phyloP scores from a whole-genome alignment of 1,284 basidiomycete species.

The Rhodotorula sp. region DNA sequence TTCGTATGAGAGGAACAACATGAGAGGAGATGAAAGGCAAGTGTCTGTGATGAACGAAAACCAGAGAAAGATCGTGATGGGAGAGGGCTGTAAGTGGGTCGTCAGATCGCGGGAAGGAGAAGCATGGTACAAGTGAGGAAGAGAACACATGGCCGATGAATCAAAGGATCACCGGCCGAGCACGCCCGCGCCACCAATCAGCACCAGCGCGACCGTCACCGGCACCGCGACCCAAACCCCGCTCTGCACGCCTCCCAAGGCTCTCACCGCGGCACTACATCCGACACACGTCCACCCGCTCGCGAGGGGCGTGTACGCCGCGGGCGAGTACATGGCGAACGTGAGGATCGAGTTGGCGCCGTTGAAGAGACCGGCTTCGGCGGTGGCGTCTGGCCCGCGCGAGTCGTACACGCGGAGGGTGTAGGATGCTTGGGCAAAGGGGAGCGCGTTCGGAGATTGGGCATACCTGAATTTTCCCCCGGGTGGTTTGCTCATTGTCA shows the following conservation, averaged over 20 bases:
- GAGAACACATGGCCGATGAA: not conserved
- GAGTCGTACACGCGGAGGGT: conserved; percentile 76
- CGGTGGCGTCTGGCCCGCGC: conserved; percentile 63
- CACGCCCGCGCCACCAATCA: conserved; percentile 40
- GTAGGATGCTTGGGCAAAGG: conserved; percentile 71
- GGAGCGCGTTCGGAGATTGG: conserved; percentile 61
- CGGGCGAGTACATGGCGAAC: conserved; percentile 84
- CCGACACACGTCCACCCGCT: conserved; percentile 43
- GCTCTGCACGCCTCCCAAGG: not conserved
- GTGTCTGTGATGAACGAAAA: conserved; percentile 10
- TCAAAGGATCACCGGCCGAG: conserved; percentile 19
- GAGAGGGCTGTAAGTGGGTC: not conserved
- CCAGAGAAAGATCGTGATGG: not conserved
- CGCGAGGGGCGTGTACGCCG: conserved; percentile 67
- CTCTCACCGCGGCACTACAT: conserved; percentile 28
- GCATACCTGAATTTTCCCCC: conserved; percentile 63
- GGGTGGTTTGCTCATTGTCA: too few relatives aligned
- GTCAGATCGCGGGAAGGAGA: not conserved
- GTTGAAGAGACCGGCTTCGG: conserved; percentile 64
- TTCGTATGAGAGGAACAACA: too few relatives aligned
- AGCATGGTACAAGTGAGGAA: not conserved
- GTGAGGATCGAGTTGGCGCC: conserved; percentile 64
- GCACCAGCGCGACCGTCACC: conserved; percentile 30
- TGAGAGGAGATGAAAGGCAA: not conserved
- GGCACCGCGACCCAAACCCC: conserved; percentile 30